Base-by-base conservation (phyloP, 805 yeast species). In the Ogataea zsoltii region DNA sequence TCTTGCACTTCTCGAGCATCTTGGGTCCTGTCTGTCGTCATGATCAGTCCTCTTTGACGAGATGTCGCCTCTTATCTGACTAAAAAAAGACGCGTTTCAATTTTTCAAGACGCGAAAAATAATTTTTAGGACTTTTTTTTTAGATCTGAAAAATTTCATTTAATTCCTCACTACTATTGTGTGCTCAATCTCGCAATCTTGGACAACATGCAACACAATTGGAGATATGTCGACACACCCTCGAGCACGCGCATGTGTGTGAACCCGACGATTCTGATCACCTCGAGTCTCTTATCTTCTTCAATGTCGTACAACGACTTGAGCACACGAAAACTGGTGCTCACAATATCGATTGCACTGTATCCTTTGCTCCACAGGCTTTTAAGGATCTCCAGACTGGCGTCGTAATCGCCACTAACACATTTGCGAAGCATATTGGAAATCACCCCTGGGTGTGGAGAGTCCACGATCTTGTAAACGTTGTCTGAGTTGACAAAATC, bases 401-500 rank as follows among this genome's bases (percentile, higher is more conserved):
- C 78, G 46, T 90, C 95, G 25, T 89, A 75, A 2, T 55, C 49
- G 2, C 59, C 57, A 4, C 49, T 45, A 9, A 50, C 34, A 3
- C 61, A 51, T 5, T 51, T 36, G 41, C 86, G 63, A 32, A 87
- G 67, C 82, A 86, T 83, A 55, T 81, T 81, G 55, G 80, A 80
- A 31, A 94, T 84, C 4, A 88, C 82, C 40, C 90, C 66, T 0
- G 99, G 99, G 67, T 94, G 98, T 2, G 99, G 99, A 43, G 90
- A 85, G 63, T 94, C 99, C 2, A 94, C 98, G 47, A 94, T 88
- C 62, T 86, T 88, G 75, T 90, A 94, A 14, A 94, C 99, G 58
- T 91, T 92, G 33, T 87, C 89, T 38, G 89, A 89, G 59, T 82
- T 87, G n/a, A 94, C 97, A 44, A 87, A 75, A 3, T 86, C 91